These are phyloP conservation scores for Sordariomycetes sp. DNA, from an alignment of 2,329 filamentous ascomycete species.

Conservation along the genomic window DNA sequence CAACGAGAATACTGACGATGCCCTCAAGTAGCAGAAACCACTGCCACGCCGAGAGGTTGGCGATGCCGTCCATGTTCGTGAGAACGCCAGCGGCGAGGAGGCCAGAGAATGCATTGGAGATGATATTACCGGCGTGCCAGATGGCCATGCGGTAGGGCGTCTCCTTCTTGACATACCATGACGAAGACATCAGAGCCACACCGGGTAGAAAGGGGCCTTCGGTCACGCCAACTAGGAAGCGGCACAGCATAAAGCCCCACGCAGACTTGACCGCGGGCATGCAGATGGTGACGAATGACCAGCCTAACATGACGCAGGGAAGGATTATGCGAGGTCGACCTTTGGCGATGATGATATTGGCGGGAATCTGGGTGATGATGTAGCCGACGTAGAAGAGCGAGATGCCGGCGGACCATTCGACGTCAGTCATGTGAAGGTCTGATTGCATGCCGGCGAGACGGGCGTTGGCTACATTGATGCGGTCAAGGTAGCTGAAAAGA, in stretches of 20 bases:
- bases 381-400: slow-evolving; percentile 37
- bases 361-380: slow-evolving; percentile 34
- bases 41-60: slow-evolving; percentile 27
- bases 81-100: slow-evolving; percentile 33
- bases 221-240: slow-evolving; percentile 19
- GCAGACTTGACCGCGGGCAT: slow-evolving; percentile 27
- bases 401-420: slow-evolving; percentile 27
- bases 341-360: slow-evolving; percentile 34
- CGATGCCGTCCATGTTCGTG: slow-evolving; percentile 27
- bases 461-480: slow-evolving; percentile 39
- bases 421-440: slow-evolving; percentile 23
- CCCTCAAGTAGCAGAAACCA: slow-evolving; percentile 34
- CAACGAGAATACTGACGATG: slow-evolving; percentile 19
- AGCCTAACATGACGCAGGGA: slow-evolving; percentile 29
- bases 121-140: slow-evolving; percentile 33
- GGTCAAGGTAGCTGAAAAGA: slow-evolving; percentile 33
- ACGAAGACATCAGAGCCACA: slow-evolving; percentile 33
- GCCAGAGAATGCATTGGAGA: slow-evolving; percentile 33
- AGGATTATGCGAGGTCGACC: slow-evolving; percentile 22
- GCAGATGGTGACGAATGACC: slow-evolving; percentile 30
- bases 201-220: slow-evolving; percentile 35
- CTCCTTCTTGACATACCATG: slow-evolving; percentile 37
- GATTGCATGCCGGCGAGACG: slow-evolving; percentile 25
- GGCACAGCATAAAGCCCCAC: slow-evolving; percentile 18
- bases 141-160: slow-evolving; percentile 32